Percentiles rank a stretch among this genome's conserved stretches.
Evolutionary conservation across 2,329 filamentous ascomycete genomes (phyloP).

Genomic region (Alternaria triticimaculans): DNA sequence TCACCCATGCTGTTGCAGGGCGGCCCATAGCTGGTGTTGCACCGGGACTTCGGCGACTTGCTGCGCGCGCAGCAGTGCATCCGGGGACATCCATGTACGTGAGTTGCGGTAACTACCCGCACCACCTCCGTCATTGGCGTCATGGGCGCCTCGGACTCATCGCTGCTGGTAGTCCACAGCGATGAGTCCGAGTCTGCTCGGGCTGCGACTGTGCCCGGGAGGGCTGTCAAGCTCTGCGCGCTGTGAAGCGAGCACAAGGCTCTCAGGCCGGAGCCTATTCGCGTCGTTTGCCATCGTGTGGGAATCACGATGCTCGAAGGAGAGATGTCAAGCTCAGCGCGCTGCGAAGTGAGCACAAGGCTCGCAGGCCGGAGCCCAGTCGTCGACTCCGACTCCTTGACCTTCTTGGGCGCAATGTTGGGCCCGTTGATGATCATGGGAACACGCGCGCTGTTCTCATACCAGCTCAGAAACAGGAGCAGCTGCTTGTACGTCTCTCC

Average conservation of each 20-base stretch:
- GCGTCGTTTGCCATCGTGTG: too few relatives aligned
- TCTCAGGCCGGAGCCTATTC: slow-evolving; percentile 6
- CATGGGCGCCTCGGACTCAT: slow-evolving; percentile 46
- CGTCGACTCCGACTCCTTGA: slow-evolving; percentile 73
- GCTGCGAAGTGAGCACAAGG: not conserved
- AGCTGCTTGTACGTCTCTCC: not conserved
- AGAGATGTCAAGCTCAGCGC: not conserved
- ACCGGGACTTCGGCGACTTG: not conserved
- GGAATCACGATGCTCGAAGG: not conserved
- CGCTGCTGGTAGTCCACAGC: slow-evolving; percentile 50
- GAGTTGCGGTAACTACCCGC: slow-evolving; percentile 20
- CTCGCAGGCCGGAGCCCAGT: not conserved
- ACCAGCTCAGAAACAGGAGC: slow-evolving; percentile 76
- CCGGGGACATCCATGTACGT: not conserved
- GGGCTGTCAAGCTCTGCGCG: not conserved
- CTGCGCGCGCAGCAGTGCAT: not conserved
- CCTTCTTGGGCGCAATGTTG: slow-evolving; percentile 75
- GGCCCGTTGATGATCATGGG: slow-evolving; percentile 85
- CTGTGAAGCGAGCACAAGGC: not conserved
- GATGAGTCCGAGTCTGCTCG: slow-evolving; percentile 24
- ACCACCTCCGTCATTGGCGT: not conserved
- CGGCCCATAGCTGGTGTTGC: not conserved
- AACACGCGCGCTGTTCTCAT: slow-evolving; percentile 87
- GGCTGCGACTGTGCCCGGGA: slow-evolving; percentile 23
- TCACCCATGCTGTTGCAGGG: not conserved